Conservation (phyloP, 2,329 filamentous ascomycete genomes). For the Fonsecaea pedrosoi region DNA sequence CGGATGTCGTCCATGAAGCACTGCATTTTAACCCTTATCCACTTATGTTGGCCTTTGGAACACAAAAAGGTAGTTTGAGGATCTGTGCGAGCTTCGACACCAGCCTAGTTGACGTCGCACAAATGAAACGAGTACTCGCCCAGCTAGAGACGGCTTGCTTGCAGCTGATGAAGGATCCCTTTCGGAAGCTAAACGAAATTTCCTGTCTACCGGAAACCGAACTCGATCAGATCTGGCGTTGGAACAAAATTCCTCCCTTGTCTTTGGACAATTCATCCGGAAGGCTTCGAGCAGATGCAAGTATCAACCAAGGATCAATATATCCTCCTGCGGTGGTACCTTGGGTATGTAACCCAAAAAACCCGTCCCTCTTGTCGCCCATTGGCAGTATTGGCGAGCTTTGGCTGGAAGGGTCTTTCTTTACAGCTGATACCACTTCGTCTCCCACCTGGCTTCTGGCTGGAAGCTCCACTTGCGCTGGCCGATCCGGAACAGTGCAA, state of each 20-base stretch:
- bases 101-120: constrained; percentile 59
- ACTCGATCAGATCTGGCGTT: constrained; percentile 49
- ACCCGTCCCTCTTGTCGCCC: constrained; percentile 47
- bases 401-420: constrained; percentile 49
- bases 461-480: constrained; percentile 45
- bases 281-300: constrained; percentile 14
- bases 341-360: constrained; percentile 52
- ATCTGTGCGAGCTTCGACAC: constrained; percentile 71
- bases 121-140: constrained; percentile 61
- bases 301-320: constrained; percentile 15
- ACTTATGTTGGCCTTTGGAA: constrained; percentile 57
- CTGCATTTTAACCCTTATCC: constrained; percentile 60
- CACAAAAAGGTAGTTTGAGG: constrained; percentile 59
- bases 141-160: constrained; percentile 61
- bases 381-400: constrained; percentile 49
- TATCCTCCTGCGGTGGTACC: constrained; percentile 50
- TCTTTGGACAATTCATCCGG: constrained; percentile 42
- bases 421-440: constrained; percentile 42
- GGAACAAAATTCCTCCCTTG: constrained; percentile 50
- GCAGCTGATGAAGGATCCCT: constrained; percentile 51
- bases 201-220: constrained; percentile 45
- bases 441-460: constrained; percentile 46
- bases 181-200: constrained; percentile 43
- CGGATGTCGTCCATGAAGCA: constrained; percentile 65
- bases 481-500: constrained; percentile 44